A percentile compares a stretch with the other conserved stretches of the same genome.
Conservation (phyloP, 2,329 filamentous ascomycete genomes). For the Myriosclerotinia duriaeana region DNA sequence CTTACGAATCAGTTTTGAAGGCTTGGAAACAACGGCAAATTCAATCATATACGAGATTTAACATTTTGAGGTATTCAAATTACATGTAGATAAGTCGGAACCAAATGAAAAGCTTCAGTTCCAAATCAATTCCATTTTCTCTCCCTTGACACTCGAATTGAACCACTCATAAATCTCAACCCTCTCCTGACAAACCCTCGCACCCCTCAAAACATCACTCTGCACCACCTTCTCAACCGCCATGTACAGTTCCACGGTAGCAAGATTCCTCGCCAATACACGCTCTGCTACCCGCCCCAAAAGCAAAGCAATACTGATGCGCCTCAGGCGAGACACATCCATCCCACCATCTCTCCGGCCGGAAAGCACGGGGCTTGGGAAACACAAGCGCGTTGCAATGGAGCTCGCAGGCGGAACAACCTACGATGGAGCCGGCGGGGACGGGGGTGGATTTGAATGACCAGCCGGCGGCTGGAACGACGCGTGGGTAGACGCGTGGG, state of each 20-base stretch:
- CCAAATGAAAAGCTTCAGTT: neutral
- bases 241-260: conserved; percentile 46
- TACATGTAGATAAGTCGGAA: no score
- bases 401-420: conserved; percentile 47
- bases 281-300: conserved; percentile 49
- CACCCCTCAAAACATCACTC: conserved; percentile 48
- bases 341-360: conserved; percentile 51
- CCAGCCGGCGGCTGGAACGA: conserved; percentile 44
- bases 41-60: neutral
- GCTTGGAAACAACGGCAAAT: neutral
- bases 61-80: neutral
- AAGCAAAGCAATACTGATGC: conserved; percentile 48
- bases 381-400: conserved; percentile 49
- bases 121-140: conserved; percentile 47
- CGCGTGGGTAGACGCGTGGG: conserved; percentile 51
- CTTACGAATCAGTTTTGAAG: neutral
- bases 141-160: conserved; percentile 52
- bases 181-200: conserved; percentile 43
- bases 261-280: conserved; percentile 54
- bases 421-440: conserved; percentile 48
- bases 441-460: conserved; percentile 40
- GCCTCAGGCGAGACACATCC: conserved; percentile 42
- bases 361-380: conserved; percentile 45
- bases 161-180: conserved; percentile 58
- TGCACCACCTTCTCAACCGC: conserved; percentile 46